Conservation (phyloP, 257 asterid genomes). For the Henckelia pumila region DNA sequence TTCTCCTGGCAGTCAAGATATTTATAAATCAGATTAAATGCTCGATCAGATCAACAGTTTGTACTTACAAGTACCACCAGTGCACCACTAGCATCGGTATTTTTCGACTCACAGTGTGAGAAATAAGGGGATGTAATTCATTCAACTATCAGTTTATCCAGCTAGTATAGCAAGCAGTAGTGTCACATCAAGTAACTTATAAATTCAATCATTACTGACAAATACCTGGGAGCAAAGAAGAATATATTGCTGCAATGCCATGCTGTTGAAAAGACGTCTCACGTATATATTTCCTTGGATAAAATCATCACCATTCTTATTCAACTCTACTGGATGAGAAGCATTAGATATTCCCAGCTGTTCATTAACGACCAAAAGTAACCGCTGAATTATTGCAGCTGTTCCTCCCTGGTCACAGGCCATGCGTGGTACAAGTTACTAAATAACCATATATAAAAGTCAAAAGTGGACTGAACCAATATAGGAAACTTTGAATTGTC, state of each 20-base stretch:
- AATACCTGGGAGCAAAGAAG: constrained; percentile 89
- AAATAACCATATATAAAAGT: neutral
- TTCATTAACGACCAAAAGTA: constrained; percentile 41
- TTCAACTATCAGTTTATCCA: neutral
- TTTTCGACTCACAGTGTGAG: neutral
- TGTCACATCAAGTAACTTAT: constrained; percentile 11
- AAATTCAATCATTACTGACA: neutral
- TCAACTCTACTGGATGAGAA: constrained; percentile 36
- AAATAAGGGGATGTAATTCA: neutral
- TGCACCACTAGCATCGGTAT: neutral
- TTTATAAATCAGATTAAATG: neutral
- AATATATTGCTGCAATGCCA: constrained; percentile 79
- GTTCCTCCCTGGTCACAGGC: constrained; percentile 70
- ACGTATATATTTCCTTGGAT: constrained; percentile 39
- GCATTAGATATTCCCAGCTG: constrained; percentile 46
- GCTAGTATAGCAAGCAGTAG: neutral
- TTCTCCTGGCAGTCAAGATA: no score
- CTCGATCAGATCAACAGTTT: neutral
- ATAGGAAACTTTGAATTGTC: constrained; percentile 12
- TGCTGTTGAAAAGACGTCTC: constrained; percentile 66
- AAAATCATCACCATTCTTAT: constrained; percentile 50
- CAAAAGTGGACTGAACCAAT: neutral
- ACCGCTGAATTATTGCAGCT: constrained; percentile 67
- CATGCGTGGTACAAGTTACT: constrained; percentile 8
- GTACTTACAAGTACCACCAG: no score